Base-by-base conservation (phyloP, 1,139 yeast genomes). In the Suhomyces ambrosiae region DNA sequence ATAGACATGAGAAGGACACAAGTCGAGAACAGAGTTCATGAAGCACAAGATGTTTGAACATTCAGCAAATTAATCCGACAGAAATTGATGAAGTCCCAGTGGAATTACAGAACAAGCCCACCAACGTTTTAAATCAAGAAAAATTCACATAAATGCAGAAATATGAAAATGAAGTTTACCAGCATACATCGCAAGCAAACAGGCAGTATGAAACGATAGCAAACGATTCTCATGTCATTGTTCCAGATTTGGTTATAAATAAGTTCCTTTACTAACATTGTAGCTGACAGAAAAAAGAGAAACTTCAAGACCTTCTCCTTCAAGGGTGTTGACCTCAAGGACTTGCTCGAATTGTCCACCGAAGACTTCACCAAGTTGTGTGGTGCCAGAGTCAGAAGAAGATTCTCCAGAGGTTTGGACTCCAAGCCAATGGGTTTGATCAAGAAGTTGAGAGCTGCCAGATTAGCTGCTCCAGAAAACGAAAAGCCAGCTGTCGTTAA, bases 321-420 rank as follows among this genome's bases (percentile, higher is more conserved):
- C 96, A 90, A 94, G 77, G 98, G 98, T 74, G 96, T 92, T 68
- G 97, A 90, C 74, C 87, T 94, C 69, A 84, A 85, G 68, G 89
- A 92, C 68, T 83, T 94, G 70, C 81, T 90, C 71, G 94, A 86
- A 74, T 78, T 92, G 82, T 81, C 90, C 74, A 86, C 90, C 62
- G 97, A 90, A 79, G 97, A 92, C 69, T 90, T 94, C 78, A 85
- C 94, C 76, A 85, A 89, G 76, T 80, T 92, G 69, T 89, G 96
- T 68, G 88, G 87, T 69, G 95, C 98, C 66, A 88, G 98, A 82
- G 96, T 92, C 69, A 90, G 97, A 85, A 87, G 98, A 86, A 89
- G 96, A 86, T 87, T 90, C 79, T 85, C 90, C 73, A 86, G 96
- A 80, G 97, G 97, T 78, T 81, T 90, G 67, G 92, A 88, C 71